Percentiles rank a stretch among this genome's conserved stretches.
Evolutionary conservation across 78 protist species (phyloP).

Genomic region (Bodo saltans): DNA sequence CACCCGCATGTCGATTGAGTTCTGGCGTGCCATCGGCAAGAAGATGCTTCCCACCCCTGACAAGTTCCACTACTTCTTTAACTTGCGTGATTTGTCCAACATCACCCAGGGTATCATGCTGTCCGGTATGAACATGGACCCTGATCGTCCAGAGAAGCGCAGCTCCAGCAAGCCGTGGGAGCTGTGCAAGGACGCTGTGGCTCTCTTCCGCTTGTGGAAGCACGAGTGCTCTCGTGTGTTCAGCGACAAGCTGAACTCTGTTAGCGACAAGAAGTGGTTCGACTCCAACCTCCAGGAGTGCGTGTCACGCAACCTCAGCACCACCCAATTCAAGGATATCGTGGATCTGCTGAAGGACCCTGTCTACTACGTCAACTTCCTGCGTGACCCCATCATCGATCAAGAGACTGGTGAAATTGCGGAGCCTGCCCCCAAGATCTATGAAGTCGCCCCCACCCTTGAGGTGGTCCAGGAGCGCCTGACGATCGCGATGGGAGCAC

Average conservation of each 20-base stretch:
- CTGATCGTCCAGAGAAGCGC: slow-evolving; percentile 53
- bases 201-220: slow-evolving; percentile 54
- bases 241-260: slow-evolving; percentile 58
- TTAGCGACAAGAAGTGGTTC: slow-evolving; percentile 34
- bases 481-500: background rate
- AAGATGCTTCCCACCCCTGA: slow-evolving; percentile 81
- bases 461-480: slow-evolving; percentile 26
- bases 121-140: background rate
- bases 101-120: slow-evolving; percentile 51
- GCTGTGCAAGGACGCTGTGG: background rate
- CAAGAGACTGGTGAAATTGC: slow-evolving; percentile 43
- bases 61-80: slow-evolving; percentile 87
- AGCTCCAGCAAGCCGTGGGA: slow-evolving; percentile 13
- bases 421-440: slow-evolving; percentile 44
- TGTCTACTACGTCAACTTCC: slow-evolving; percentile 61
- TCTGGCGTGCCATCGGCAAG: slow-evolving; percentile 53
- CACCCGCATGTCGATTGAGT: slow-evolving; percentile 40
- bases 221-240: slow-evolving; percentile 82
- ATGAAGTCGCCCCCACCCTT: slow-evolving; percentile 37
- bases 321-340: background rate
- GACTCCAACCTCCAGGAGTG: background rate
- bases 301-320: background rate
- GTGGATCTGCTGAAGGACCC: slow-evolving; percentile 8
- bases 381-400: slow-evolving; percentile 54
- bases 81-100: slow-evolving; percentile 74